Conservation (phyloP, 495 filamentous ascomycete species). For the Tuber magnatum region DNA sequence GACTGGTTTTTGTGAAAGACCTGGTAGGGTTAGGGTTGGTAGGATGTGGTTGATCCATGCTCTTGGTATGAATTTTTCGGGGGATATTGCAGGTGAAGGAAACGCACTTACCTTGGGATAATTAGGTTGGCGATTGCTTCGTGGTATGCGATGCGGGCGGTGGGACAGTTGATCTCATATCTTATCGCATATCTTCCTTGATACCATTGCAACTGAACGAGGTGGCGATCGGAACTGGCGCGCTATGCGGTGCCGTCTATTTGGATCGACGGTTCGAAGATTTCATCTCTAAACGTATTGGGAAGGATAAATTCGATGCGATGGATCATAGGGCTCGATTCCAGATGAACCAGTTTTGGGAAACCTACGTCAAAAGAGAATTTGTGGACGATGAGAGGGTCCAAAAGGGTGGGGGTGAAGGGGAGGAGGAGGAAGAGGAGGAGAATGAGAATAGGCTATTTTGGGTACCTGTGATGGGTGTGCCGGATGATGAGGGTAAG, state of each 20-base stretch:
- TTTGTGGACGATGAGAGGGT: conserved; percentile 61
- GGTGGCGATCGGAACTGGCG: conserved; percentile 48
- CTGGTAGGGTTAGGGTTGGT: conserved; percentile 31
- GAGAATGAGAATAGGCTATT: conserved; percentile 33
- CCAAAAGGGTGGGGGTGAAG: conserved; percentile 23
- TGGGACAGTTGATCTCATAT: conserved; percentile 48
- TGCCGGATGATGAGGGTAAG: conserved; percentile 59
- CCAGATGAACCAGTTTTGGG: conserved; percentile 64
- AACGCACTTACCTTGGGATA: background rate
- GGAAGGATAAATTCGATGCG: conserved; percentile 53
- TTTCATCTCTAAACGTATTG: conserved; percentile 55
- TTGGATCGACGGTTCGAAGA: conserved; percentile 64
- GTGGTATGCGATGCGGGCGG: conserved; percentile 48
- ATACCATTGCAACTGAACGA: conserved; percentile 43
- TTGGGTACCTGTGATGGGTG: conserved; percentile 46
- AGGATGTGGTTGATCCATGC: background rate
- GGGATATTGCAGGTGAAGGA: background rate
- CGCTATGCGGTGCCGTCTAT: conserved; percentile 62
- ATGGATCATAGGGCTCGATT: conserved; percentile 46
- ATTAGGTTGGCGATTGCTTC: conserved; percentile 44
- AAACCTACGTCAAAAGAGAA: conserved; percentile 63
- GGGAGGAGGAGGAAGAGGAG: conserved; percentile 19
- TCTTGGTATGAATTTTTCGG: background rate
- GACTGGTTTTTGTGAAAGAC: background rate
- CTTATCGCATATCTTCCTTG: conserved; percentile 44